Evolutionary conservation across 129 eudicot species (phyloP).

Genomic region (Centaurea solstitialis): DNA sequence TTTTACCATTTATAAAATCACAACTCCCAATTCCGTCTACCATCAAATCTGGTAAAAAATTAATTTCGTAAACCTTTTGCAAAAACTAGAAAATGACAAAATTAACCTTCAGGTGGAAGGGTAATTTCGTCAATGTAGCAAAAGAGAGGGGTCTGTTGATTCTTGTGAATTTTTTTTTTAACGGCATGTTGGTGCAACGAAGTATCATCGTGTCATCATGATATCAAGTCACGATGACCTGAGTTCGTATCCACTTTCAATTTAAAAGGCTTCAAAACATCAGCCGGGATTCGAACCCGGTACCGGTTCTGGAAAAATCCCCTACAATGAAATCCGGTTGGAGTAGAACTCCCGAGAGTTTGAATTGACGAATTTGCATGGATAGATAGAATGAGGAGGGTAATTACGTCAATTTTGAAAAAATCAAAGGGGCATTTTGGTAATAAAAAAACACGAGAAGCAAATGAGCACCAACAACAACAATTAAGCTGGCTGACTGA

Average conservation of each 20-base stretch:
- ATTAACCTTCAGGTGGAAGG: background rate
- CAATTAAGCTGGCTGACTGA: background rate
- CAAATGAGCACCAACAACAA: background rate
- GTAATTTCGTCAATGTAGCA: background rate
- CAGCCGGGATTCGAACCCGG: no score
- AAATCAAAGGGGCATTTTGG: background rate
- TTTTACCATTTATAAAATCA: background rate
- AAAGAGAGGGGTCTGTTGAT: background rate
- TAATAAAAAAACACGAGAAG: background rate
- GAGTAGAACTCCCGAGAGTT: no score
- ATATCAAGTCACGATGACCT: no score
- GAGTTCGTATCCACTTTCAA: no score
- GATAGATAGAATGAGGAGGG: background rate
- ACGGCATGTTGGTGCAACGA: no score
- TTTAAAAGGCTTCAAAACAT: no score
- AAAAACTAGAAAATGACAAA: background rate
- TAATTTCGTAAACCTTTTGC: no score
- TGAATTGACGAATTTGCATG: background rate
- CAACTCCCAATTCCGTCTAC: background rate
- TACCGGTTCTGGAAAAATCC: no score
- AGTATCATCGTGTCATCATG: no score
- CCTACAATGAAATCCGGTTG: no score
- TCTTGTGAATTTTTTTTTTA: no score
- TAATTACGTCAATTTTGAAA: background rate
- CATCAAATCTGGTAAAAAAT: background rate